phyloP scores from a whole-genome alignment of 176 grass and related monocot genomes.

The Cocos nucifera region DNA sequence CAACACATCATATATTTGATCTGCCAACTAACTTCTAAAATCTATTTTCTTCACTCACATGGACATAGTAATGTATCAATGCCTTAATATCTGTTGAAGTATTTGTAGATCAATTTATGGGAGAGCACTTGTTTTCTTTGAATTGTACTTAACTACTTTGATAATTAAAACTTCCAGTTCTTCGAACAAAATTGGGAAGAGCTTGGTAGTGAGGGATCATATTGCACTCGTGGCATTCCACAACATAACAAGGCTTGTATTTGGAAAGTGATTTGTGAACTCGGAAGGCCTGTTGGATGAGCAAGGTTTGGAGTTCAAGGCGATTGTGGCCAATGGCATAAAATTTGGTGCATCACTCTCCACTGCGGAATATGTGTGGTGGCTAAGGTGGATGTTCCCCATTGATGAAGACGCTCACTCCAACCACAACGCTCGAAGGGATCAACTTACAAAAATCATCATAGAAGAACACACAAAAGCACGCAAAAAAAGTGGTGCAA shows the following conservation, averaged over 20 bases:
- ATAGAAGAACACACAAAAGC: slow-evolving; percentile 54
- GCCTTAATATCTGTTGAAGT: no score
- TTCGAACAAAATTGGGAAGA: slow-evolving; percentile 38
- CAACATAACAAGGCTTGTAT: slow-evolving; percentile 67
- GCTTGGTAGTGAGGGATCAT: slow-evolving; percentile 31
- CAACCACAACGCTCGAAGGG: slow-evolving; percentile 32
- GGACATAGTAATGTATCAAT: no score
- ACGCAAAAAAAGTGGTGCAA: slow-evolving; percentile 30
- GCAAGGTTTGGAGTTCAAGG: slow-evolving; percentile 70
- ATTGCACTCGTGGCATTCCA: slow-evolving; percentile 51
- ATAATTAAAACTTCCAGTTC: background rate
- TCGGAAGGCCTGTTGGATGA: slow-evolving; percentile 44
- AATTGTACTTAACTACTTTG: no score
- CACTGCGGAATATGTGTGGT: slow-evolving; percentile 34
- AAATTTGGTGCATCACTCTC: slow-evolving; percentile 69
- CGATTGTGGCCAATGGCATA: slow-evolving; percentile 45
- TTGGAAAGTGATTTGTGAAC: slow-evolving; percentile 74
- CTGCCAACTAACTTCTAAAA: no score
- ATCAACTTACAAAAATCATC: slow-evolving; percentile 47
- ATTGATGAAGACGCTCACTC: slow-evolving; percentile 35
- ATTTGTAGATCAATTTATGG: no score
- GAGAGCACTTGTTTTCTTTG: no score
- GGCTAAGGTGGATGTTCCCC: slow-evolving; percentile 44
- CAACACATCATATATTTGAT: no score
- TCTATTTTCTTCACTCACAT: no score